A percentile compares a stretch with the other conserved stretches of the same genome.
Evolutionary conservation across 768 basidiomycete species (phyloP).

Genomic region (Rhizopogon rudus): DNA sequence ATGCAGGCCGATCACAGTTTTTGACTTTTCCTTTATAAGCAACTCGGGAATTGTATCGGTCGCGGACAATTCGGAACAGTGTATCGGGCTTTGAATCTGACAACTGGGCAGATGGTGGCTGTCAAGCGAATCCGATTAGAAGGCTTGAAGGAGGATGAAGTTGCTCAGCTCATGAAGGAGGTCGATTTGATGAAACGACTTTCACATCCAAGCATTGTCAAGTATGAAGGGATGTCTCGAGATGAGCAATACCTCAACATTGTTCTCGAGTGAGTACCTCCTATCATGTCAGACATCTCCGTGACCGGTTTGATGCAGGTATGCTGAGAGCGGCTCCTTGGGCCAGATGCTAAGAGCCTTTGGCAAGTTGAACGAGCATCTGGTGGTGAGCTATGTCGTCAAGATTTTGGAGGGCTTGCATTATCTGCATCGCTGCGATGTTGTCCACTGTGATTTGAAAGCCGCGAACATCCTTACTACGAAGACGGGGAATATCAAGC

Average conservation of each 20-base stretch:
- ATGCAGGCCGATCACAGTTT: constrained; percentile 6
- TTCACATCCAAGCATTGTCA: constrained; percentile 93
- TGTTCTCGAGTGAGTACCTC: constrained; percentile 77
- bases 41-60: constrained; percentile 97
- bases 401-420: constrained; percentile 95
- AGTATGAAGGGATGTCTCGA: constrained; percentile 93
- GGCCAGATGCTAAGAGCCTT: constrained; percentile 91
- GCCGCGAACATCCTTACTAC: constrained; percentile 99
- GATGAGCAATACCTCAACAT: constrained; percentile 89
- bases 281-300: constrained; percentile 6
- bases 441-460: constrained; percentile 97
- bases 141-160: constrained; percentile 87
- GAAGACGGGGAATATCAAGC: constrained; percentile 95
- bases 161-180: constrained; percentile 88
- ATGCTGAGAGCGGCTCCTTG: constrained; percentile 94
- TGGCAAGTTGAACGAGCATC: constrained; percentile 86
- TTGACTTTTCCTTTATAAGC: constrained; percentile 41
- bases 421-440: constrained; percentile 85
- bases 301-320: constrained; percentile 44
- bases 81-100: constrained; percentile 89
- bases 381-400: constrained; percentile 90
- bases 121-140: constrained; percentile 92
- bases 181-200: constrained; percentile 90
- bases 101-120: constrained; percentile 97
- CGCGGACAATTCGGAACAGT: constrained; percentile 96